phyloP scores from a whole-genome alignment of 257 asterid species.

The Nicotiana noctiflora region DNA sequence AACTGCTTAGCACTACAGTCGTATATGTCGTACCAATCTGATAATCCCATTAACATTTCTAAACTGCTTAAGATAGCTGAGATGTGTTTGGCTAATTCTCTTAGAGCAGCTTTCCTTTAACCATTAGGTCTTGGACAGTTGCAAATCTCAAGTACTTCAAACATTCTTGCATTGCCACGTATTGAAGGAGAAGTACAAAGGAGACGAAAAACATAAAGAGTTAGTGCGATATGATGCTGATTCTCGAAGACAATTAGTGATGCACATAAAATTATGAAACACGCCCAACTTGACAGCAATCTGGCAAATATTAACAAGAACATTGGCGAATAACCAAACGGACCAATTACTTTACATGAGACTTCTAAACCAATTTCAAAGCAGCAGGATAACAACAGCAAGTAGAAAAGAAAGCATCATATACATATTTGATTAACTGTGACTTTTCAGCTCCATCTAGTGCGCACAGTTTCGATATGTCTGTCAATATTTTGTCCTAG shows the following conservation, averaged over 20 bases:
- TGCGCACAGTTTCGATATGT: neutral
- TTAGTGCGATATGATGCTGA: neutral
- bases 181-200: neutral
- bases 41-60: no score
- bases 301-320: constrained; percentile 8
- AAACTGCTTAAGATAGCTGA: no score
- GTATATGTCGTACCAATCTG: no score
- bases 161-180: neutral
- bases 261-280: neutral
- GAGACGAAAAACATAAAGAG: neutral
- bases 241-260: neutral
- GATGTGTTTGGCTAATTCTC: no score
- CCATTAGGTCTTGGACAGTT: no score
- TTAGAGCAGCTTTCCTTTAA: no score
- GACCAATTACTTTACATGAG: neutral
- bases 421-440: neutral
- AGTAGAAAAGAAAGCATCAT: neutral
- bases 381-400: neutral
- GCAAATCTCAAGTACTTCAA: neutral
- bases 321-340: neutral
- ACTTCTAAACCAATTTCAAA: neutral
- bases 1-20: no score
- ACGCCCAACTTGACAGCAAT: neutral
- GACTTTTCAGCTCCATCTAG: neutral
- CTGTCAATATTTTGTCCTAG: neutral